These are phyloP conservation scores for Calonectria pseudoturangicola DNA, from an alignment of 2,329 filamentous ascomycete genomes.

Conservation along the genomic window DNA sequence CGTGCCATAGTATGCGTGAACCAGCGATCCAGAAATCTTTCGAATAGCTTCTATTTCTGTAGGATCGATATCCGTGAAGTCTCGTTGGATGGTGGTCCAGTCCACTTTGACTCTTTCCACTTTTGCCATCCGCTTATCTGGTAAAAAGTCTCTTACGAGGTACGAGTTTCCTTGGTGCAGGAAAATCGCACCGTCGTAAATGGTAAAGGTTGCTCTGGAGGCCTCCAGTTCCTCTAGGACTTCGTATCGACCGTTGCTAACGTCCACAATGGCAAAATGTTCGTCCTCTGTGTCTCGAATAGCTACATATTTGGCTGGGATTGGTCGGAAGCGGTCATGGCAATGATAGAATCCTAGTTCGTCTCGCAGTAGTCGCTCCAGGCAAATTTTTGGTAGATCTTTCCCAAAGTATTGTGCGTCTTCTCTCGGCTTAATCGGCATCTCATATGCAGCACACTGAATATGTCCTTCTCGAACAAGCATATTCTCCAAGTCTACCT, in stretches of 20 bases:
- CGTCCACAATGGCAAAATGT: slow-evolving; percentile 96
- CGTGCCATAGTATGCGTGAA: slow-evolving; percentile 87
- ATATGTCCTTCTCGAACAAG: slow-evolving; percentile 94
- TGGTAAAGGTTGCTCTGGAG: slow-evolving; percentile 93
- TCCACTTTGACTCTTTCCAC: slow-evolving; percentile 94
- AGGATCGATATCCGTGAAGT: slow-evolving; percentile 95
- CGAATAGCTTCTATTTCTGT: slow-evolving; percentile 93
- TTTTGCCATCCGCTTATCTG: slow-evolving; percentile 87
- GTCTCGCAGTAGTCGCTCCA: slow-evolving; percentile 84
- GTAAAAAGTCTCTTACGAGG: slow-evolving; percentile 90
- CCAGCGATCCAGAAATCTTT: slow-evolving; percentile 76
- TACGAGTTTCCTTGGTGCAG: slow-evolving; percentile 97
- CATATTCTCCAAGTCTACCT: slow-evolving; percentile 94
- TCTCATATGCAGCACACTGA: slow-evolving; percentile 95
- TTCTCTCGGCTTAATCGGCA: slow-evolving; percentile 88
- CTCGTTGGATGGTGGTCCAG: slow-evolving; percentile 94
- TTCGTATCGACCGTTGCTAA: slow-evolving; percentile 86
- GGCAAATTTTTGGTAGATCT: slow-evolving; percentile 81
- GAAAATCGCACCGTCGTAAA: slow-evolving; percentile 98
- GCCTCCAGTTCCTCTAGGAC: slow-evolving; percentile 98
- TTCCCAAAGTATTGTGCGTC: slow-evolving; percentile 88
- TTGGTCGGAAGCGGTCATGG: slow-evolving; percentile 89
- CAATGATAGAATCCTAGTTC: slow-evolving; percentile 91
- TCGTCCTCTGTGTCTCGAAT: slow-evolving; percentile 92
- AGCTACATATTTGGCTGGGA: slow-evolving; percentile 87